A percentile compares a stretch with the other conserved stretches of the same genome.
These are phyloP conservation scores for Talaromyces amestolkiae DNA, from an alignment of 2,329 filamentous ascomycete genomes.

Conservation along the genomic window DNA sequence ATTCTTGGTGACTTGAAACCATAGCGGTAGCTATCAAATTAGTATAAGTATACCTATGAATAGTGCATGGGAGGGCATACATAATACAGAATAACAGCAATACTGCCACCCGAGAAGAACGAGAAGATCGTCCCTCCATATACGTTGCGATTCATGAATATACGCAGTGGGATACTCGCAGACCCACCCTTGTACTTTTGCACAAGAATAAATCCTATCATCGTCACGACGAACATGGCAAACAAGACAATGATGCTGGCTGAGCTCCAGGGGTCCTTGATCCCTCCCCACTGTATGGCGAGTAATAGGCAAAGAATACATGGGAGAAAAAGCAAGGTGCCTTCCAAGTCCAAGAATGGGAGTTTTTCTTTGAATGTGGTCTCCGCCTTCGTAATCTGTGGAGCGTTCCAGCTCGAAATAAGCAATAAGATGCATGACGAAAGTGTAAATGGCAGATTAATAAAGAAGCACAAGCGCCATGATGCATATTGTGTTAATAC, in stretches of 20 bases:
- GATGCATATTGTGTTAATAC: conserved; percentile 38
- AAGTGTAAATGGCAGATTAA: conserved; percentile 52
- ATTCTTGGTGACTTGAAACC: conserved; percentile 40
- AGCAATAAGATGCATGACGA: conserved; percentile 25
- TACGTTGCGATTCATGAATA: conserved; percentile 20
- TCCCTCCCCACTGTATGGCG: conserved; percentile 58
- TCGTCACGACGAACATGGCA: conserved; percentile 49
- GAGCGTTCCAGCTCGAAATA: conserved; percentile 20
- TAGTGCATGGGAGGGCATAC: conserved; percentile 10
- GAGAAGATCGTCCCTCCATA: conserved; percentile 17
- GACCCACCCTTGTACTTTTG: conserved; percentile 14
- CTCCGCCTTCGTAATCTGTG: conserved; percentile 6
- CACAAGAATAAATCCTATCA: conserved; percentile 25
- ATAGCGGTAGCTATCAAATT: conserved; percentile 21
- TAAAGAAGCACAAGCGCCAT: conserved; percentile 53
- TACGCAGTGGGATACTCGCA: conserved; percentile 19
- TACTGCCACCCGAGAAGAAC: conserved; percentile 17
- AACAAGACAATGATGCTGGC: conserved; percentile 53
- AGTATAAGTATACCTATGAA: not conserved
- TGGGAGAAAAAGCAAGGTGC: conserved; percentile 53
- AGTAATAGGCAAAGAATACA: conserved; percentile 55
- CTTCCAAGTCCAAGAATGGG: conserved; percentile 49
- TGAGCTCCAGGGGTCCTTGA: conserved; percentile 52
- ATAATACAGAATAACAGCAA: conserved; percentile 22
- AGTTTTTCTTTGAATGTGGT: conserved; percentile 16